These are phyloP conservation scores for Kregervanrija delftensis DNA, from an alignment of 805 yeast species.

Conservation along the genomic window DNA sequence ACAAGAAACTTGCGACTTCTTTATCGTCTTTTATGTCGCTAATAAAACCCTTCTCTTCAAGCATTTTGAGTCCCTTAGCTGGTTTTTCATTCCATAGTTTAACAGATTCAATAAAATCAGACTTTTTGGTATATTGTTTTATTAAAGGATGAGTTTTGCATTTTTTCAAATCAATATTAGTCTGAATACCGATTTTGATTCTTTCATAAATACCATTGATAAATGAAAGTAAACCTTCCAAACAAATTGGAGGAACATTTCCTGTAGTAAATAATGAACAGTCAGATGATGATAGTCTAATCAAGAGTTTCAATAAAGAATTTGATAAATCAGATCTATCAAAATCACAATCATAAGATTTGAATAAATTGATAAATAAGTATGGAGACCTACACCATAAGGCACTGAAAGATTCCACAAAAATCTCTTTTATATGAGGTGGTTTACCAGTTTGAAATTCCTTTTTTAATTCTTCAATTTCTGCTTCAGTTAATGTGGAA, in stretches of 20 bases:
- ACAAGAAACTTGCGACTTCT: conserved; percentile 71
- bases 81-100: conserved; percentile 74
- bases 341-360: conserved; percentile 85
- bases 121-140: conserved; percentile 48
- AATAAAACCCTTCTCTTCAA: conserved; percentile 64
- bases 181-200: conserved; percentile 29
- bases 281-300: conserved; percentile 79
- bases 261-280: conserved; percentile 74
- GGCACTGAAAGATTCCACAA: conserved; percentile 78
- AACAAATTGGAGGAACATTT: conserved; percentile 86
- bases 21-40: conserved; percentile 36
- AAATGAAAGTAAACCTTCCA: conserved; percentile 77
- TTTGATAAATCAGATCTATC: conserved; percentile 75
- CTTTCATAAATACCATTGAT: conserved; percentile 55
- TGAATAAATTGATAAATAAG: conserved; percentile 69
- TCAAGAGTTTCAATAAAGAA: conserved; percentile 59
- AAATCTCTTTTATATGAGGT: conserved; percentile 60
- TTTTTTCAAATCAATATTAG: conserved; percentile 16
- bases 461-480: conserved; percentile 20
- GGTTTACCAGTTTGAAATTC: conserved; percentile 41
- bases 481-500: conserved; percentile 20
- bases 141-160: conserved; percentile 28
- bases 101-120: conserved; percentile 70
- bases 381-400: conserved; percentile 76
- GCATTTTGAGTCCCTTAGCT: conserved; percentile 58